Evolutionary conservation across 2,329 filamentous ascomycete genomes (phyloP).

Genomic region (Penicillium crustosum): DNA sequence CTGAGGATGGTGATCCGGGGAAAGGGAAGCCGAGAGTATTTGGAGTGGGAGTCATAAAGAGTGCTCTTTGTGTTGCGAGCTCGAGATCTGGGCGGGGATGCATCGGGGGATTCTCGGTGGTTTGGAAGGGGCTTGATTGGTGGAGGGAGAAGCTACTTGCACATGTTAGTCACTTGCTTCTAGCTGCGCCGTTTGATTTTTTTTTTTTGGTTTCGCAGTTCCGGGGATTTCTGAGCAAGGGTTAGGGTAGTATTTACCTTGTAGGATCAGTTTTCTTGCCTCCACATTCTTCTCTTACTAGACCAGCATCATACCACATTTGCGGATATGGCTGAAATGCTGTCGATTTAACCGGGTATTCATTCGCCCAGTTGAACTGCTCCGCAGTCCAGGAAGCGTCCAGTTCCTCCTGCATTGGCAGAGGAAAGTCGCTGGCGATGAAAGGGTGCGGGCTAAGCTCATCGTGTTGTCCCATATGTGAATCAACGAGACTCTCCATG

Average conservation of each 20-base stretch:
- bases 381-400: background rate
- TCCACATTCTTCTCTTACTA: slow-evolving; percentile 1
- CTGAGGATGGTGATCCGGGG: slow-evolving; percentile 18
- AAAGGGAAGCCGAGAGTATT: slow-evolving; percentile 8
- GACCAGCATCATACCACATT: slow-evolving; percentile 10
- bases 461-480: background rate
- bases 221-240: too few relatives aligned
- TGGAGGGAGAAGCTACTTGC: background rate
- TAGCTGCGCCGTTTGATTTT: background rate
- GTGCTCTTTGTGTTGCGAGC: slow-evolving; percentile 19
- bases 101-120: slow-evolving; percentile 2
- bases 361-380: background rate
- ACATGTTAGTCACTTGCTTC: background rate
- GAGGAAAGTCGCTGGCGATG: slow-evolving; percentile 5
- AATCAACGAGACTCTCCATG: background rate
- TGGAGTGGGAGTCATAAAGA: slow-evolving; percentile 18
- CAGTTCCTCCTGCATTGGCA: background rate
- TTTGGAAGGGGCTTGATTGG: slow-evolving; percentile 2
- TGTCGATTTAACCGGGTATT: background rate
- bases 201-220: background rate
- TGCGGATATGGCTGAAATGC: slow-evolving; percentile 6
- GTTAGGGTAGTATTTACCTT: background rate
- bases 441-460: background rate
- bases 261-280: background rate
- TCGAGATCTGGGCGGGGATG: background rate